Evolutionary conservation across 2,329 filamentous ascomycete genomes (phyloP).

Genomic region (Botrytis elliptica): DNA sequence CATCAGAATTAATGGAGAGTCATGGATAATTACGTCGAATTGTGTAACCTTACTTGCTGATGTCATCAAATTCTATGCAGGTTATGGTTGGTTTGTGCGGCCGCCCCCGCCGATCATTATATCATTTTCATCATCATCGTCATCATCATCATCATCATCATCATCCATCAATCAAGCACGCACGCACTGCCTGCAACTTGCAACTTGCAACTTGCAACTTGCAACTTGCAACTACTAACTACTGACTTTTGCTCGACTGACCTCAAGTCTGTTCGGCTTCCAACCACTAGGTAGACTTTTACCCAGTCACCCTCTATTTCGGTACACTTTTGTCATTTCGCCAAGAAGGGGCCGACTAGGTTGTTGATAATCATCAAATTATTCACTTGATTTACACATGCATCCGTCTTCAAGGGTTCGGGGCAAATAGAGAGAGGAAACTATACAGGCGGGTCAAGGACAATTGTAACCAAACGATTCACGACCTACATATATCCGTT

Average conservation of each 20-base stretch:
- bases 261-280: neutral
- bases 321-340: neutral
- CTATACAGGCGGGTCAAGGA: neutral
- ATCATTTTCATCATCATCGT: neutral
- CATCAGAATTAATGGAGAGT: neutral
- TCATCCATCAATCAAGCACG: too few species aligned
- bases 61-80: neutral
- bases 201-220: neutral
- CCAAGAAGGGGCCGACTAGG: neutral
- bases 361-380: neutral
- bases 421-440: neutral
- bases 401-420: neutral
- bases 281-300: neutral
- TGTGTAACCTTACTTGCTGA: neutral
- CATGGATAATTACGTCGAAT: neutral
- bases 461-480: neutral
- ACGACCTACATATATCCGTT: neutral
- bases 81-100: neutral
- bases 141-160: neutral
- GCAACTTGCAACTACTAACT: neutral
- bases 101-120: conserved; percentile 3
- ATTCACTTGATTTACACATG: neutral
- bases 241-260: neutral
- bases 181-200: neutral
- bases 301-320: neutral